Conservation (phyloP, 2,329 filamentous ascomycete species). For the Alternaria brassicae region DNA sequence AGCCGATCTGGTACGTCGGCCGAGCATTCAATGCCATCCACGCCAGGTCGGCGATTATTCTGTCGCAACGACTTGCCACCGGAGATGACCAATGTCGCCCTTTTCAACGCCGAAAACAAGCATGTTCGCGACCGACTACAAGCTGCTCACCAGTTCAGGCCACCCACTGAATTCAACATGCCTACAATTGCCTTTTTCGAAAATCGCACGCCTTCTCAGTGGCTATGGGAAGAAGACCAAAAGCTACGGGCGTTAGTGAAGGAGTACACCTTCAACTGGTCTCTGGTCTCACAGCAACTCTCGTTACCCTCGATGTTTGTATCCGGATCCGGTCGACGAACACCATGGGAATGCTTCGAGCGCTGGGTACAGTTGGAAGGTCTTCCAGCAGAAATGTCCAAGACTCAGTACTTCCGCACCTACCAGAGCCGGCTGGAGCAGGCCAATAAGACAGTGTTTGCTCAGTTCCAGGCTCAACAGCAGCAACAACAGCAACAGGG, state of each 20-base stretch:
- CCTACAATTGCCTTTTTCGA: slow-evolving; percentile 91
- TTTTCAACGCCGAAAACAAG: slow-evolving; percentile 91
- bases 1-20: slow-evolving; percentile 50
- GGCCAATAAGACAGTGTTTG: slow-evolving; percentile 65
- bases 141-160: slow-evolving; percentile 89
- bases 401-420: slow-evolving; percentile 91
- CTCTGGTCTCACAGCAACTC: slow-evolving; percentile 84
- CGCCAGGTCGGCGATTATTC: slow-evolving; percentile 49
- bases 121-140: slow-evolving; percentile 88
- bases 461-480: slow-evolving; percentile 63
- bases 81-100: slow-evolving; percentile 76
- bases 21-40: slow-evolving; percentile 53
- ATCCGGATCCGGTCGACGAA: slow-evolving; percentile 88
- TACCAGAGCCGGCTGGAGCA: slow-evolving; percentile 70
- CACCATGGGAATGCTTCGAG: slow-evolving; percentile 98
- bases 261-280: slow-evolving; percentile 98
- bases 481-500: slow-evolving; percentile 63
- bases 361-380: slow-evolving; percentile 93
- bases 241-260: slow-evolving; percentile 84
- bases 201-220: slow-evolving; percentile 83
- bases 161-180: slow-evolving; percentile 91
- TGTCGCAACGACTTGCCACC: slow-evolving; percentile 64
- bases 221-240: slow-evolving; percentile 89
- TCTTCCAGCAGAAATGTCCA: slow-evolving; percentile 89
- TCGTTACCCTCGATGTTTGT: slow-evolving; percentile 75